Conservation (phyloP, 2,329 filamentous ascomycete species). For the Claviceps quebecensis region DNA sequence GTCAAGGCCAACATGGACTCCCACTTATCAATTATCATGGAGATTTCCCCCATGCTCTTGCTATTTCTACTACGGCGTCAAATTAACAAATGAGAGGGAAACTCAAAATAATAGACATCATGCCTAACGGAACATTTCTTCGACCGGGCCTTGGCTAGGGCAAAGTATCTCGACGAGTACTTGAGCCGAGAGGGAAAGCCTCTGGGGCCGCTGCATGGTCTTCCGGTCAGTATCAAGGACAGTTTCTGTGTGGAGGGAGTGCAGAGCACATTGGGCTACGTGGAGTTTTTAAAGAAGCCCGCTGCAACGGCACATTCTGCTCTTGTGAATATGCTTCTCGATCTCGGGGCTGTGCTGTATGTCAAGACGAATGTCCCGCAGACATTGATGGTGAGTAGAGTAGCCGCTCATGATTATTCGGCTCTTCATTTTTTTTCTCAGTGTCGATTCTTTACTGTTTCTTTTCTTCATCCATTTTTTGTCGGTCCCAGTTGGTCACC, state of each 20-base stretch:
- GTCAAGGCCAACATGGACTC: no score
- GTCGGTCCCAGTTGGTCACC: no score
- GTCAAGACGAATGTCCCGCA: constrained; percentile 39
- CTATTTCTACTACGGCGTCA: neutral
- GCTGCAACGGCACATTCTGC: constrained; percentile 11
- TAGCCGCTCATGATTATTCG: neutral
- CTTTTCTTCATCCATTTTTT: neutral
- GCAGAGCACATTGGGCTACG: constrained; percentile 13
- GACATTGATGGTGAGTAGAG: constrained; percentile 40
- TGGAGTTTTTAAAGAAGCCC: constrained; percentile 13
- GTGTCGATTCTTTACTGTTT: neutral
- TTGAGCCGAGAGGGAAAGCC: constrained; percentile 6
- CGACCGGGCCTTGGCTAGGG: constrained; percentile 13
- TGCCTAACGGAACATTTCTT: constrained; percentile 34
- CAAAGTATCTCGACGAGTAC: constrained; percentile 8
- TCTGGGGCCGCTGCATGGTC: constrained; percentile 12
- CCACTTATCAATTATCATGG: no score
- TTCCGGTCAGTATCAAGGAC: constrained; percentile 16
- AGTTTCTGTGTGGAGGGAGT: constrained; percentile 11
- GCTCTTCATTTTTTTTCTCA: no score
- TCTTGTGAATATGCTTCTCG: constrained; percentile 12
- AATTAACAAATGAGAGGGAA: neutral
- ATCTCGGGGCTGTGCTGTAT: constrained; percentile 16
- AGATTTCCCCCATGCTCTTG: no score
- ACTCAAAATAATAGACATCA: constrained; percentile 10